Evolutionary conservation across 805 yeast species (phyloP).

Genomic region (Yamadazyma kitorensis): DNA sequence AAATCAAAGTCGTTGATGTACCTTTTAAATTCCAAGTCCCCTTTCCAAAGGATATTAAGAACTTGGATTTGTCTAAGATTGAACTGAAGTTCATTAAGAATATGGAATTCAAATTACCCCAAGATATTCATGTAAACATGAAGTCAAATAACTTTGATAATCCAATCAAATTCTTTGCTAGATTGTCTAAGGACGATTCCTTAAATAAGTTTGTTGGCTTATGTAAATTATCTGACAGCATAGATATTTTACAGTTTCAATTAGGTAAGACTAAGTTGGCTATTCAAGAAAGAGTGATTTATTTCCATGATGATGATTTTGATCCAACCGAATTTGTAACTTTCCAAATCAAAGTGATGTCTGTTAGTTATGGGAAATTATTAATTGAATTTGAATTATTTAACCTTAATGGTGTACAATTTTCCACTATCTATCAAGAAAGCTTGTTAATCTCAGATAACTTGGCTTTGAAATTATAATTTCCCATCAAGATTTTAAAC

Average conservation of each 20-base stretch:
- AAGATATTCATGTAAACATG: slow-evolving; percentile 1
- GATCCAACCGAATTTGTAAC: slow-evolving; percentile 50
- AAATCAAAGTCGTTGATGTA: slow-evolving; percentile 24
- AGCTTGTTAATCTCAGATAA: slow-evolving; percentile 40
- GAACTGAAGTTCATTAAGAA: slow-evolving; percentile 4
- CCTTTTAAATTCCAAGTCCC: slow-evolving; percentile 37
- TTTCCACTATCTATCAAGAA: slow-evolving; percentile 65
- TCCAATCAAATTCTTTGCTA: slow-evolving; percentile 6
- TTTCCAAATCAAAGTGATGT: slow-evolving; percentile 45
- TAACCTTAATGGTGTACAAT: slow-evolving; percentile 45
- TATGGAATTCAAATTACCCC: slow-evolving; percentile 8
- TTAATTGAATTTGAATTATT: slow-evolving; percentile 59
- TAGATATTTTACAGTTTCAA: slow-evolving; percentile 1
- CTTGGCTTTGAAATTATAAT: background rate
- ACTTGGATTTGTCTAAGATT: slow-evolving; percentile 14
- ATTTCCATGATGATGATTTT: slow-evolving; percentile 58
- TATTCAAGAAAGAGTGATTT: slow-evolving; percentile 35
- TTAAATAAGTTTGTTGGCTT: slow-evolving; percentile 9
- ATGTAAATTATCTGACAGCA: slow-evolving; percentile 7
- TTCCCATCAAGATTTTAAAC: too few relatives aligned
- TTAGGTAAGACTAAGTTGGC: slow-evolving; percentile 2
- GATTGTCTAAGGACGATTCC: background rate
- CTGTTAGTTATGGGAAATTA: slow-evolving; percentile 52
- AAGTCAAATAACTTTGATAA: slow-evolving; percentile 6
- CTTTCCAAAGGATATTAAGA: slow-evolving; percentile 18